Percentiles rank a stretch among this genome's conserved stretches.
phyloP scores from a whole-genome alignment of 169 alveolate genomes.

The Babesia ovata region DNA sequence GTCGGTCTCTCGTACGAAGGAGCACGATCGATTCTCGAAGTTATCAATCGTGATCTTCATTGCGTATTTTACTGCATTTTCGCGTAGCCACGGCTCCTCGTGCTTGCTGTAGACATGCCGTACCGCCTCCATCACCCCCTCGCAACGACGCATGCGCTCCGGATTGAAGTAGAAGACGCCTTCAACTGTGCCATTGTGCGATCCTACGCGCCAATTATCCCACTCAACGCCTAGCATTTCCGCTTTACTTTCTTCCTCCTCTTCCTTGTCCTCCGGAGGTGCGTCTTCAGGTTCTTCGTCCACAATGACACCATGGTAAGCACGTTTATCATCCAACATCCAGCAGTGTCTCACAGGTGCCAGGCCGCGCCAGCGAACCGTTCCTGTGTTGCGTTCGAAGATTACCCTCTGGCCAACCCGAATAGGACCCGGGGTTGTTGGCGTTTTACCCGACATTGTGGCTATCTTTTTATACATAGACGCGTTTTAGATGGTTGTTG shows the following conservation, averaged over 20 bases:
- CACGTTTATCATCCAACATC: background rate
- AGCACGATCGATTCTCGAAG: conserved; percentile 5
- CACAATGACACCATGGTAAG: too few species aligned
- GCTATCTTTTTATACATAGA: too few species aligned
- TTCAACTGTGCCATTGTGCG: conserved; percentile 33
- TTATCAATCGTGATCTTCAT: background rate
- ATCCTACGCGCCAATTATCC: conserved; percentile 28
- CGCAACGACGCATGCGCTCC: background rate
- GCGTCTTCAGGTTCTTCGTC: background rate
- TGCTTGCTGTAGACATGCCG: background rate
- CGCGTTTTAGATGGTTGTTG: too few species aligned
- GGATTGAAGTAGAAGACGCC: conserved; percentile 23
- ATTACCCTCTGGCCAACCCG: conserved; percentile 33
- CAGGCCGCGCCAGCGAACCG: conserved; percentile 43
- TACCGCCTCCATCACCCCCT: background rate
- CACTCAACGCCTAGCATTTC: conserved; percentile 51
- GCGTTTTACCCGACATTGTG: too few species aligned
- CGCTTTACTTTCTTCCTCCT: conserved; percentile 2
- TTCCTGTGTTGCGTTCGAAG: conserved; percentile 4
- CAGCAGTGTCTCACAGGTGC: background rate
- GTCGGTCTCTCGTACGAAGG: conserved; percentile 8
- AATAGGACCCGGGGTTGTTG: background rate
- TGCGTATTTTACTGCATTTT: background rate
- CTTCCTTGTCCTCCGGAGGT: background rate
- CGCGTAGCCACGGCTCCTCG: conserved; percentile 2